Evolutionary conservation across 2,329 filamentous ascomycete species (phyloP).

Genomic region (Xylaria sp.): DNA sequence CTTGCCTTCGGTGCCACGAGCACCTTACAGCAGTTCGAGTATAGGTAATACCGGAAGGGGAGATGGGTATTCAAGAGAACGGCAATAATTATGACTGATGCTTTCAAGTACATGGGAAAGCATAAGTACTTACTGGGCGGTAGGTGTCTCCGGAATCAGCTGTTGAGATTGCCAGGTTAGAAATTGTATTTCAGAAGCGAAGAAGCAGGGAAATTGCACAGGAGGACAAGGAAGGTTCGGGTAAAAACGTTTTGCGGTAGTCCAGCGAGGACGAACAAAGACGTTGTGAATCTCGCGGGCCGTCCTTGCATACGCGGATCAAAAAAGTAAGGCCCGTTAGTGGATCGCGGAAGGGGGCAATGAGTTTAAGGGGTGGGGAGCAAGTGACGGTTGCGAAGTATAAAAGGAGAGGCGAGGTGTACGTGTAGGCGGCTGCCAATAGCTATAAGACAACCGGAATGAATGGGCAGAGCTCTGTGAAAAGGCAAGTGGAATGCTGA

Average conservation of each 20-base stretch:
- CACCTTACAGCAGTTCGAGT: slow-evolving; percentile 16
- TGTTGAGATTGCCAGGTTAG: slow-evolving; percentile 58
- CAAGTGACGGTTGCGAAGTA: slow-evolving; percentile 42
- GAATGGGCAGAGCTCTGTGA: slow-evolving; percentile 46
- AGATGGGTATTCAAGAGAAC: neutral
- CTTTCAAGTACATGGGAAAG: slow-evolving; percentile 16
- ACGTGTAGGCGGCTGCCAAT: slow-evolving; percentile 36
- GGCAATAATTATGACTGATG: neutral
- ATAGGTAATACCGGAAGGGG: neutral
- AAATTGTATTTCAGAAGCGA: slow-evolving; percentile 43
- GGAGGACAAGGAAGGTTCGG: slow-evolving; percentile 21
- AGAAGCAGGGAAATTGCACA: slow-evolving; percentile 41
- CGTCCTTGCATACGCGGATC: slow-evolving; percentile 51
- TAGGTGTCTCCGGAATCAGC: slow-evolving; percentile 71
- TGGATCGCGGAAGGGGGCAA: slow-evolving; percentile 58
- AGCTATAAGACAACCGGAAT: slow-evolving; percentile 45
- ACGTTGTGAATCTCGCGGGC: slow-evolving; percentile 46
- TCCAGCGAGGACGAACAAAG: slow-evolving; percentile 31
- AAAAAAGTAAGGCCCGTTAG: slow-evolving; percentile 55
- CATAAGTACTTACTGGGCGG: slow-evolving; percentile 59
- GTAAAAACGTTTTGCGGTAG: slow-evolving; percentile 19
- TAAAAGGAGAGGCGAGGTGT: slow-evolving; percentile 46
- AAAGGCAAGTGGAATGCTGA: slow-evolving; percentile 38
- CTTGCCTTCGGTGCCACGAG: slow-evolving; percentile 8
- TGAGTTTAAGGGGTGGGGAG: slow-evolving; percentile 56